A percentile compares a stretch with the other conserved stretches of the same genome.
phyloP scores from a whole-genome alignment of 2,329 filamentous ascomycete genomes.

The Diaporthe australafricana region DNA sequence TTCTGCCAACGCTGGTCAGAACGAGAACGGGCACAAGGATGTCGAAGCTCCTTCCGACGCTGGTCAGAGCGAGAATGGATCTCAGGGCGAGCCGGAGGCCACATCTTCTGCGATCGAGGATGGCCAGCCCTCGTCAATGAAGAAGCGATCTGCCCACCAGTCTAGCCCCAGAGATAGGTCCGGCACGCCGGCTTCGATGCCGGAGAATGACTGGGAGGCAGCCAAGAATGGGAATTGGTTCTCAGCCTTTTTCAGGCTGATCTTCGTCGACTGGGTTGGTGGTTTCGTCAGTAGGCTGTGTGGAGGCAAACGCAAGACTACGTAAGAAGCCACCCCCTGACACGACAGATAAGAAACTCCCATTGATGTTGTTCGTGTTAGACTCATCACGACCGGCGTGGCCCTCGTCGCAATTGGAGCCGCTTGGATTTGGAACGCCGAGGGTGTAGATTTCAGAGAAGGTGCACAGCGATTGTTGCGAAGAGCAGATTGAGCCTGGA shows the following conservation, averaged over 20 bases:
- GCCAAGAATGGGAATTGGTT: conserved; percentile 39
- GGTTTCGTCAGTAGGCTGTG: conserved; percentile 35
- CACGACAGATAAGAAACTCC: conserved; percentile 20
- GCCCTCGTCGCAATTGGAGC: conserved; percentile 34
- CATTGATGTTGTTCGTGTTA: conserved; percentile 37
- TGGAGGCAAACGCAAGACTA: conserved; percentile 35
- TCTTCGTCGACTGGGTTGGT: conserved; percentile 39
- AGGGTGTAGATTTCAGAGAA: conserved; percentile 5
- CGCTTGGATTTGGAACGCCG: conserved; percentile 22
- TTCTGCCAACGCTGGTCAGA: not conserved
- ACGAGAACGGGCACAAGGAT: conserved; percentile 12
- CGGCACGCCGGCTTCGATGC: conserved; percentile 30
- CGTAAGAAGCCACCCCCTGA: conserved; percentile 37
- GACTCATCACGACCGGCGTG: conserved; percentile 36
- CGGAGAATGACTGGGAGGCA: conserved; percentile 34
- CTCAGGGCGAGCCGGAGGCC: conserved; percentile 18
- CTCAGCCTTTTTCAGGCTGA: conserved; percentile 37
- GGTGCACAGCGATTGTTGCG: not conserved
- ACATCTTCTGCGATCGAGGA: conserved; percentile 31
- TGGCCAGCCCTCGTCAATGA: conserved; percentile 30
- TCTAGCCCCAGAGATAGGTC: conserved; percentile 28
- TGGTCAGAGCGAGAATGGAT: not conserved
- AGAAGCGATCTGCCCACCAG: conserved; percentile 32
- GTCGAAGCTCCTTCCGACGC: not conserved
- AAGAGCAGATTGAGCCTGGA: not conserved